Conservation (phyloP, 1,139 yeast genomes). For the Debaryomyces fabryi region DNA sequence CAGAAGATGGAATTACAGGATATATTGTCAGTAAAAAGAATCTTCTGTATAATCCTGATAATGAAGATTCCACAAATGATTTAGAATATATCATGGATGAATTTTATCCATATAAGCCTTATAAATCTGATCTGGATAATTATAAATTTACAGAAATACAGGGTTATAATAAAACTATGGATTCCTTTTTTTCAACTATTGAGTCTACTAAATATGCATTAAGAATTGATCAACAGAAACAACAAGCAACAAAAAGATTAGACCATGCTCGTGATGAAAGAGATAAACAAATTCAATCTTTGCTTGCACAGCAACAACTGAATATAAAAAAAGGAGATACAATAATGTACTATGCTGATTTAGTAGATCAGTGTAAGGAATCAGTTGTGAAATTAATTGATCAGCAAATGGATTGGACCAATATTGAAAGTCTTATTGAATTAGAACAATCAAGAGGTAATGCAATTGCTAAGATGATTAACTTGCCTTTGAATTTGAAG, state of each 20-base stretch:
- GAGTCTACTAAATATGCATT: slow-evolving; percentile 79
- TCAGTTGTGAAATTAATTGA: slow-evolving; percentile 69
- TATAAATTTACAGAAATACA: slow-evolving; percentile 39
- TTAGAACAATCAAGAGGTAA: slow-evolving; percentile 72
- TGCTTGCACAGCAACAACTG: slow-evolving; percentile 63
- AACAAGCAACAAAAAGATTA: slow-evolving; percentile 70
- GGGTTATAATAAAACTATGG: slow-evolving; percentile 83
- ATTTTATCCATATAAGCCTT: slow-evolving; percentile 82
- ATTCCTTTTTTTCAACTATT: slow-evolving; percentile 78
- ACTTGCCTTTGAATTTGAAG: slow-evolving; percentile 69
- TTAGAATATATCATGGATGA: slow-evolving; percentile 69
- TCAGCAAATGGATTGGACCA: slow-evolving; percentile 94
- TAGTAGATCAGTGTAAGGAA: slow-evolving; percentile 70
- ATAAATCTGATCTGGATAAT: slow-evolving; percentile 35
- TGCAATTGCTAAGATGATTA: slow-evolving; percentile 61
- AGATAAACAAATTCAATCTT: slow-evolving; percentile 66
- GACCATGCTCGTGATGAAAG: slow-evolving; percentile 78
- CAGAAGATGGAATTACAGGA: slow-evolving; percentile 48
- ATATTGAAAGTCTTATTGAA: slow-evolving; percentile 74
- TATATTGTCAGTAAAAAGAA: slow-evolving; percentile 68
- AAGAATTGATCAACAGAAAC: slow-evolving; percentile 75
- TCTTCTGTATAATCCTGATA: slow-evolving; percentile 43
- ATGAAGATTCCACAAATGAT: slow-evolving; percentile 32
- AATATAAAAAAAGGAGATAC: slow-evolving; percentile 74
- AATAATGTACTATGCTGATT: slow-evolving; percentile 67